These are phyloP conservation scores for Phytopythium ostracodes DNA, from an alignment of 352 stramenopile genomes.

Conservation along the genomic window DNA sequence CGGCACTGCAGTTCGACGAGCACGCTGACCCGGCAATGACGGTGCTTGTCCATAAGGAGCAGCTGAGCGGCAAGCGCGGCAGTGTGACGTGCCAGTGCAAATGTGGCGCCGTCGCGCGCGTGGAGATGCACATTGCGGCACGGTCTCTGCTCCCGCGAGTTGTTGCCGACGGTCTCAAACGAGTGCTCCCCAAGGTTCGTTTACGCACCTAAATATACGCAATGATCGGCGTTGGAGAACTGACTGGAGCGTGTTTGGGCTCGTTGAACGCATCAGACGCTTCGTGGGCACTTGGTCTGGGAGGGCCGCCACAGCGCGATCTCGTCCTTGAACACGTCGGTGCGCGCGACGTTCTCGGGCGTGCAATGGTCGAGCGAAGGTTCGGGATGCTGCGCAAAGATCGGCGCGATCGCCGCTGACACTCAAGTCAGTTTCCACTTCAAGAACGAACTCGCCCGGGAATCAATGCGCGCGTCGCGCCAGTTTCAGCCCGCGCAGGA, in stretches of 20 bases:
- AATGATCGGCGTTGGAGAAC: background rate
- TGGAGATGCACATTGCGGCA: background rate
- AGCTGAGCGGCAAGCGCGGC: background rate
- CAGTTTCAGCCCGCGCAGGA: background rate
- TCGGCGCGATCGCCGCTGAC: background rate
- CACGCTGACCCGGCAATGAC: background rate
- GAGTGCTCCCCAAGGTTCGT: conserved; percentile 1
- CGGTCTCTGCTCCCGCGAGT: background rate
- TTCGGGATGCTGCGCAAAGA: background rate
- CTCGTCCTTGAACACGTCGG: background rate
- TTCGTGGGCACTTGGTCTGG: background rate
- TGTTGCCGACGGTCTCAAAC: background rate
- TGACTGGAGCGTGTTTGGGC: background rate
- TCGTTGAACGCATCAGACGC: background rate
- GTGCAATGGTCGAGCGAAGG: background rate
- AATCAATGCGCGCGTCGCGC: background rate
- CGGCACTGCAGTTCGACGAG: background rate
- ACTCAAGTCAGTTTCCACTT: background rate
- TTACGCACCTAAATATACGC: background rate
- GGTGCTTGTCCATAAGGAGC: background rate
- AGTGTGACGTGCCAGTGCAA: background rate
- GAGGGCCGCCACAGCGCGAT: background rate
- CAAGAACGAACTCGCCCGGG: background rate
- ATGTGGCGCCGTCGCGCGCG: background rate
- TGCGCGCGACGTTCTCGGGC: background rate